Evolutionary conservation across 495 filamentous ascomycete species (phyloP), one percentile per base, ranked within the genome.

Genomic region (Tetracladium marchalianum): DNA sequence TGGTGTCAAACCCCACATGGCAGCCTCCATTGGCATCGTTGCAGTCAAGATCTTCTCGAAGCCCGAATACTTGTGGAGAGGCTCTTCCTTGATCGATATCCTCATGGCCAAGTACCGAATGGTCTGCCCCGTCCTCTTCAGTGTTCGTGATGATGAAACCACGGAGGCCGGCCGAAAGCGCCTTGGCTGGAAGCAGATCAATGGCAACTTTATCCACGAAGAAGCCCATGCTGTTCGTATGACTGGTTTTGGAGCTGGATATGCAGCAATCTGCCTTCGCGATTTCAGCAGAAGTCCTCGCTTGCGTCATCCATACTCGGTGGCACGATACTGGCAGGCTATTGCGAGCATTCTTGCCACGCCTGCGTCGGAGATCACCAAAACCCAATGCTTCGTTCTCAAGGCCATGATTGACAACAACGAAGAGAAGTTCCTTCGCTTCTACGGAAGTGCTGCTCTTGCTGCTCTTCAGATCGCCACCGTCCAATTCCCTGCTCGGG

Each of bases 71-170:
- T 65, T 71, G 13, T 87, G 82, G 73, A 74, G 85, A 24, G 86
- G 83, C 2, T 62, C 69, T 31, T 76, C 80, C 11, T 67, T 97
- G 52, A 82, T 88, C 36, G 90, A 96, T 52, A 84, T 97, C 43
- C 63, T 97, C 16, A 76, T 93, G 58, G 88, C 92, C 24, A 95
- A 97, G 60, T 82, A 86, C 50, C 79, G 85, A 35, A 69, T 81
- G 5, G 71, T 77, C 19, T 95, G 88, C 56, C 90, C 93, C 4
- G 81, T 88, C 10, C 69, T 99, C 10, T 97, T 85, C 62, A 93
- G 93, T 15, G 81, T 89, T 54, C 73, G 75, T 16, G 90, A 85
- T 31, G 76, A 68, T 40, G 85, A 93, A 52, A 81, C 75, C 41
- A 93, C 84, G 0, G 72, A 81, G 38, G 67, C 71, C 15, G 88